Conservation (phyloP, 805 yeast species). For the Cyberlindnera nakhonratchasimensis region DNA sequence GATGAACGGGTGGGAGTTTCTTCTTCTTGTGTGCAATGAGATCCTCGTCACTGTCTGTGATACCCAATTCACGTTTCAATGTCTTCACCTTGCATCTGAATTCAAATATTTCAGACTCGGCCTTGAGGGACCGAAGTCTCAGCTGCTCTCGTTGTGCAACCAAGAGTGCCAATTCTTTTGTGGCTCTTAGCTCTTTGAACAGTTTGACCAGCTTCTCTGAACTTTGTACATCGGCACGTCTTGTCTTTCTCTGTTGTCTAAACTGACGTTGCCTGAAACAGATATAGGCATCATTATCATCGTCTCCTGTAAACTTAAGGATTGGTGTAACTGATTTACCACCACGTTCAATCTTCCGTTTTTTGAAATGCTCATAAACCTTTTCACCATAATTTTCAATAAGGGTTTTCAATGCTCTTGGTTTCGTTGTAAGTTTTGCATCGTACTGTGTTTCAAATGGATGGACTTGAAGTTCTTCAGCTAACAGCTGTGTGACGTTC, state of each 20-base stretch:
- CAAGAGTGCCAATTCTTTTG: conserved; percentile 61
- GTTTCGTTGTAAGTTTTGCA: conserved; percentile 34
- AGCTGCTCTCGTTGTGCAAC: conserved; percentile 74
- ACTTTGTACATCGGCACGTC: conserved; percentile 89
- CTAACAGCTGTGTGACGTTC: conserved; percentile 54
- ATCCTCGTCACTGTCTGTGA: conserved; percentile 83
- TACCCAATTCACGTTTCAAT: conserved; percentile 69
- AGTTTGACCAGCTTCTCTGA: conserved; percentile 76
- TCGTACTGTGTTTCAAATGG: conserved; percentile 60
- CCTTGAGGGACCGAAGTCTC: conserved; percentile 55
- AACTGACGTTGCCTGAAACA: conserved; percentile 95
- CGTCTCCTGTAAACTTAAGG: conserved; percentile 79
- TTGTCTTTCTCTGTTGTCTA: conserved; percentile 92
- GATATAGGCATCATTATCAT: conserved; percentile 90
- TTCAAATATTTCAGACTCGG: conserved; percentile 67
- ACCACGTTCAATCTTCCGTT: conserved; percentile 60
- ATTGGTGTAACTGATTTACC: conserved; percentile 74
- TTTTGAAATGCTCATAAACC: conserved; percentile 80
- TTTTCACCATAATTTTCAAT: conserved; percentile 58
- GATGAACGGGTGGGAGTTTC: conserved; percentile 32
- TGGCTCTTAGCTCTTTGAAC: conserved; percentile 72
- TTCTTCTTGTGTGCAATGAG: conserved; percentile 74
- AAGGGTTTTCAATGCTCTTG: conserved; percentile 45
- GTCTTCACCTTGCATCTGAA: conserved; percentile 68
- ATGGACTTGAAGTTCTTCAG: conserved; percentile 51